phyloP scores from a whole-genome alignment of 1,139 yeast genomes.

The Geotrichum histeridarum region DNA sequence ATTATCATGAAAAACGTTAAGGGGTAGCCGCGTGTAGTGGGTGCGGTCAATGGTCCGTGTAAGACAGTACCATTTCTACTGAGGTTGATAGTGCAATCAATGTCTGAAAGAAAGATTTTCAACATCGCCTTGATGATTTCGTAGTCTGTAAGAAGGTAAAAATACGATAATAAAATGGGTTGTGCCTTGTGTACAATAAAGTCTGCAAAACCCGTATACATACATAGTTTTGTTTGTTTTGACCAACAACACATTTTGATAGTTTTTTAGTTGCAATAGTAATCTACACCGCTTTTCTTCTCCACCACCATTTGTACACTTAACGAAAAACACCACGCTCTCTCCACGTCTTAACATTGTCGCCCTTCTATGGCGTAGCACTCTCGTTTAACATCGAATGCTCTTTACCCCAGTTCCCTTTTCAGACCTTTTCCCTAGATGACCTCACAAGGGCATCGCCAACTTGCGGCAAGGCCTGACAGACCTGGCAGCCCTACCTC shows the following conservation, averaged over 20 bases:
- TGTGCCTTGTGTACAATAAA: too few relatives aligned
- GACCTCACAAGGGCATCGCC: constrained; percentile 6
- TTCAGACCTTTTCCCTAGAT: not conserved
- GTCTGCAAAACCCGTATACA: too few relatives aligned
- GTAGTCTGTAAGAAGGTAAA: too few relatives aligned
- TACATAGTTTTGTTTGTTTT: not conserved
- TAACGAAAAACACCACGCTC: not conserved
- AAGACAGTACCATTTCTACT: not conserved
- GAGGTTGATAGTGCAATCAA: too few relatives aligned
- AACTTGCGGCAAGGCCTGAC: not conserved
- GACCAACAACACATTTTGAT: not conserved
- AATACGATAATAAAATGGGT: too few relatives aligned
- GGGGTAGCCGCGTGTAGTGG: too few relatives aligned
- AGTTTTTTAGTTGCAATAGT: not conserved
- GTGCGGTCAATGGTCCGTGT: not conserved
- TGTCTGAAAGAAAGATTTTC: too few relatives aligned
- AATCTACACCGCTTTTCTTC: not conserved
- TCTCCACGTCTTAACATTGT: not conserved
- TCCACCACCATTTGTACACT: not conserved
- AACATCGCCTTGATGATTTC: too few relatives aligned
- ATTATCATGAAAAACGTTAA: not conserved
- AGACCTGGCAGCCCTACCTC: not conserved
- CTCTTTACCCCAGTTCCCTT: not conserved
- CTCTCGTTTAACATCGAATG: constrained; percentile 2
- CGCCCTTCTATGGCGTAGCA: not conserved